phyloP scores from a whole-genome alignment of 2,329 filamentous ascomycete genomes.

The Penicillium carneum region DNA sequence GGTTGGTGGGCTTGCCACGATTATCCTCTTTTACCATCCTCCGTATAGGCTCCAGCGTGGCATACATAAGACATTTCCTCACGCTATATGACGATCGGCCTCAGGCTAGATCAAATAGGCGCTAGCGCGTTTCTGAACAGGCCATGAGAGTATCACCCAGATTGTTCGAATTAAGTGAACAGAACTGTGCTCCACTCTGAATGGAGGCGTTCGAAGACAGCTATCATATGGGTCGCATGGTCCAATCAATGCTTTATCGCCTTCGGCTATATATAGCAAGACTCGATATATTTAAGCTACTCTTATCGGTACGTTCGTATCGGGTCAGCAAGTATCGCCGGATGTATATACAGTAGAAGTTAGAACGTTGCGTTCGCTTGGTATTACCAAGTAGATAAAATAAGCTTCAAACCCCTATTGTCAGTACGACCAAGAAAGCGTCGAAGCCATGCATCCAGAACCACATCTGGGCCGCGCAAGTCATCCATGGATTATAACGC shows the following conservation, averaged over 20 bases:
- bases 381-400: neutral
- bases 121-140: neutral
- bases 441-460: neutral
- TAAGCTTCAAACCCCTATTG: conserved; percentile 1
- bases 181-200: neutral
- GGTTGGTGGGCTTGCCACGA: neutral
- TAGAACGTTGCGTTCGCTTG: neutral
- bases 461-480: neutral
- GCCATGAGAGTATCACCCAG: neutral
- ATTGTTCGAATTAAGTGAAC: neutral
- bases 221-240: neutral
- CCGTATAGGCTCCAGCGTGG: neutral
- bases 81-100: neutral
- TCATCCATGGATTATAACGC: neutral
- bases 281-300: neutral
- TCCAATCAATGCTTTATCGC: neutral
- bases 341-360: neutral
- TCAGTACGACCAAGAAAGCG: neutral
- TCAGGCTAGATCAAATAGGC: neutral
- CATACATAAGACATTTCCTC: conserved; percentile 6
- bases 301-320: neutral
- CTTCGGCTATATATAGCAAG: conserved; percentile 13
- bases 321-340: neutral
- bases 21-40: too few relatives aligned
- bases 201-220: conserved; percentile 8